Evolutionary conservation across 768 basidiomycete genomes (phyloP).

Genomic region (Mycena metata): DNA sequence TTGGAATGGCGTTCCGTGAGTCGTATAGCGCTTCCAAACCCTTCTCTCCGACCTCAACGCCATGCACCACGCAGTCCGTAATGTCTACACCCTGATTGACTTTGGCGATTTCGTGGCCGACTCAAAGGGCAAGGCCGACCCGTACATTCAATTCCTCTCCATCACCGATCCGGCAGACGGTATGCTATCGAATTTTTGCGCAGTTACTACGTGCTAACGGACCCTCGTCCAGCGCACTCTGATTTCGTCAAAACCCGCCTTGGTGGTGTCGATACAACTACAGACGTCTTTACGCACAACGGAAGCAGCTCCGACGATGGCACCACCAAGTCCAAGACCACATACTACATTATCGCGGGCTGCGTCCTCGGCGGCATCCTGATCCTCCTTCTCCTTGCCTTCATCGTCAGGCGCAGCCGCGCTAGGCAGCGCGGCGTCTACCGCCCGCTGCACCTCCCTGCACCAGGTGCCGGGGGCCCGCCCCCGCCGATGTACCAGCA

Average conservation of each 20-base stretch:
- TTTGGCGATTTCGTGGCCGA: slow-evolving; percentile 77
- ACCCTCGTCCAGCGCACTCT: slow-evolving; percentile 55
- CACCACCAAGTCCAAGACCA: slow-evolving; percentile 9
- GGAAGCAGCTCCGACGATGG: slow-evolving; percentile 1
- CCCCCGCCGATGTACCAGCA: slow-evolving; percentile 31
- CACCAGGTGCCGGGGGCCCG: slow-evolving; percentile 17
- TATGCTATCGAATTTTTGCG: not conserved
- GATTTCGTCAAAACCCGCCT: slow-evolving; percentile 78
- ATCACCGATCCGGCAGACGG: slow-evolving; percentile 60
- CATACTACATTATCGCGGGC: slow-evolving; percentile 31
- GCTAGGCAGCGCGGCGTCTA: slow-evolving; percentile 15
- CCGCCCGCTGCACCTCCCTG: slow-evolving; percentile 33
- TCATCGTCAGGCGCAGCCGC: slow-evolving; percentile 12
- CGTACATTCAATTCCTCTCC: slow-evolving; percentile 80
- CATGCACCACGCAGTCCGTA: slow-evolving; percentile 68
- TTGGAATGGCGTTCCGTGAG: slow-evolving; percentile 86
- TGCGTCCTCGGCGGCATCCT: slow-evolving; percentile 20
- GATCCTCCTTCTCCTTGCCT: slow-evolving; percentile 7
- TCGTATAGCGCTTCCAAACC: slow-evolving; percentile 11
- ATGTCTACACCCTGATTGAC: slow-evolving; percentile 78
- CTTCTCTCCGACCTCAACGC: slow-evolving; percentile 14
- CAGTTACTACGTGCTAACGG: not conserved
- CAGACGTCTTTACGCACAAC: slow-evolving; percentile 17
- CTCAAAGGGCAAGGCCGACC: slow-evolving; percentile 61
- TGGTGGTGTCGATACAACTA: slow-evolving; percentile 64